A percentile compares a stretch with the other conserved stretches of the same genome.
These are phyloP conservation scores for Saccharomyces kudriavzevii DNA, from an alignment of 805 yeast genomes.

Conservation along the genomic window DNA sequence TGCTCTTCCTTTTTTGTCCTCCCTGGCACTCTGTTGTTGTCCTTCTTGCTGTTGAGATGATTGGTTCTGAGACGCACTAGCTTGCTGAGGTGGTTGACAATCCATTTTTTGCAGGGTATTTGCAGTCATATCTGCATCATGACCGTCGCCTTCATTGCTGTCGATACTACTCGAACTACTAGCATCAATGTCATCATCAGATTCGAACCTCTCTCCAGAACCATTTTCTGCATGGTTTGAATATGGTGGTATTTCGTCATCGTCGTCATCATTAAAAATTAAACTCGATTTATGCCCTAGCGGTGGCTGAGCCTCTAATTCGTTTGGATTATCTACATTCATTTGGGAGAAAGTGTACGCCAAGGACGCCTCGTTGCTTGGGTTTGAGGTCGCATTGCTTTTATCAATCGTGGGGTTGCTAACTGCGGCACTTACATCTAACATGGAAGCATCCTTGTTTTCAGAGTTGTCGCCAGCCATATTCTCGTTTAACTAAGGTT, in stretches of 20 bases:
- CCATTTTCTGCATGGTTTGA: conserved; percentile 26
- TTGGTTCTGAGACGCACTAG: conserved; percentile 3
- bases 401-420: neutral
- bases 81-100: conserved; percentile 1
- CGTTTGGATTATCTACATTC: conserved; percentile 28
- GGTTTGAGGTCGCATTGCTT: conserved; percentile 4
- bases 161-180: conserved; percentile 6
- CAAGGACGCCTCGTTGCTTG: conserved; percentile 6
- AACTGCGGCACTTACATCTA: conserved; percentile 22
- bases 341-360: conserved; percentile 30
- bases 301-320: conserved; percentile 19
- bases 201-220: conserved; percentile 9
- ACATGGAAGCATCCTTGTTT: conserved; percentile 25
- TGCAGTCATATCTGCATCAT: conserved; percentile 2
- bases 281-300: conserved; percentile 60
- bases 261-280: conserved; percentile 61
- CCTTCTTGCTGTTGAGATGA: conserved; percentile 1
- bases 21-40: conserved; percentile 4
- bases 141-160: conserved; percentile 5
- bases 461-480: conserved; percentile 7
- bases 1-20: neutral
- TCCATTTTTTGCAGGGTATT: neutral
- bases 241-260: conserved; percentile 43
- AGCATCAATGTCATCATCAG: conserved; percentile 18
- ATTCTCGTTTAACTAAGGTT: neutral